Evolutionary conservation across 768 basidiomycete genomes (phyloP).

Genomic region (Galerina sulciceps): DNA sequence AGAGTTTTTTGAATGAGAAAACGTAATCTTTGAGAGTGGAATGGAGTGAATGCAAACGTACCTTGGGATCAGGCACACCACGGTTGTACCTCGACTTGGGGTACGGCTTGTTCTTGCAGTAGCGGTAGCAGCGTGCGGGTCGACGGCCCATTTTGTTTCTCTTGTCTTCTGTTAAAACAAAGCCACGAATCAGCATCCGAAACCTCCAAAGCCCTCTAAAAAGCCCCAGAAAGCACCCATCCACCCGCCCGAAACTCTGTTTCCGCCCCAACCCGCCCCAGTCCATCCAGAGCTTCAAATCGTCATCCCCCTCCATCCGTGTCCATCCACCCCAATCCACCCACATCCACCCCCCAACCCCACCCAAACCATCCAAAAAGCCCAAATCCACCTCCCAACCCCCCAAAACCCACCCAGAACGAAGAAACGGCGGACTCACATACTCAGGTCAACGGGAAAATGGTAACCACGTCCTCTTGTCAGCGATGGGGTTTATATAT

Average conservation of each 20-base stretch:
- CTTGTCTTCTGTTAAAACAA: neutral
- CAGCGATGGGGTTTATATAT: neutral
- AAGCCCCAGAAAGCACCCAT: neutral
- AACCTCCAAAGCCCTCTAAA: neutral
- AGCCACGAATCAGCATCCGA: slow-evolving; percentile 10
- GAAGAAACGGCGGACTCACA: slow-evolving; percentile 23
- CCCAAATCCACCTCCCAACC: neutral
- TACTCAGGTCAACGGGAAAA: slow-evolving; percentile 11
- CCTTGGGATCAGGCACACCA: slow-evolving; percentile 97
- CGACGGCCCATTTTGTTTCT: slow-evolving; percentile 88
- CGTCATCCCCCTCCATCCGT: slow-evolving; percentile 24
- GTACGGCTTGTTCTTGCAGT: slow-evolving; percentile 99
- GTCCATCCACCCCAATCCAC: slow-evolving; percentile 16
- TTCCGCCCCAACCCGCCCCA: neutral
- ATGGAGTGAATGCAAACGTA: slow-evolving; percentile 27
- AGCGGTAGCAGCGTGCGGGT: slow-evolving; percentile 97
- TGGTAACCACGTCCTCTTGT: neutral
- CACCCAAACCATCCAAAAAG: slow-evolving; percentile 4
- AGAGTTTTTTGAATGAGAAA: neutral
- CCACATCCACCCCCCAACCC: slow-evolving; percentile 4
- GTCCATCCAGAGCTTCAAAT: slow-evolving; percentile 1
- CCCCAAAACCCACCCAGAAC: neutral
- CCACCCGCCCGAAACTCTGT: neutral
- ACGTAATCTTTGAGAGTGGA: neutral
- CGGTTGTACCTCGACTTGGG: slow-evolving; percentile 96